A percentile compares a stretch with the other conserved stretches of the same genome.
These are phyloP conservation scores for Nissolia schottii DNA, from an alignment of 306 rosid genomes.

Conservation along the genomic window DNA sequence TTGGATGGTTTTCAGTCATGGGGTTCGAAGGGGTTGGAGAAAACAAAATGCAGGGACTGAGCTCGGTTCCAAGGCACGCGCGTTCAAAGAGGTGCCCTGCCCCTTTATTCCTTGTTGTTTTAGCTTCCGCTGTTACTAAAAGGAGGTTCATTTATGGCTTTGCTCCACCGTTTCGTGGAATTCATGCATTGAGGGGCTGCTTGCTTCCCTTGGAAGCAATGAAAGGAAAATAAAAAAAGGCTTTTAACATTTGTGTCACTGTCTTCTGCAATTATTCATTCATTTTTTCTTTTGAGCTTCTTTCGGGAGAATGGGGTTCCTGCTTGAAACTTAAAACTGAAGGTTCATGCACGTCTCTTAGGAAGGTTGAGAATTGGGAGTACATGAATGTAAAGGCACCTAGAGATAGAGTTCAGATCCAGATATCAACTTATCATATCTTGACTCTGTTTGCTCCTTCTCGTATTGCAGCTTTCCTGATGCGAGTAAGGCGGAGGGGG, in stretches of 20 bases:
- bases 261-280: neutral
- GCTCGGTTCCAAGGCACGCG: conserved; percentile 46
- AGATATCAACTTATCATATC: neutral
- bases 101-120: neutral
- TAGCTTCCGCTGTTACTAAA: conserved; percentile 16
- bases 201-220: conserved; percentile 10
- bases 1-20: conserved; percentile 52
- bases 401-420: neutral
- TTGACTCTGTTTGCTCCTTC: conserved; percentile 23
- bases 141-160: conserved; percentile 19
- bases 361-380: conserved; percentile 14
- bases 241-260: conserved; percentile 23
- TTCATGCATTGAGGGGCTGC: conserved; percentile 18
- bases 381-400: neutral
- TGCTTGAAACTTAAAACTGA: conserved; percentile 18
- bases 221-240: conserved; percentile 25
- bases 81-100: conserved; percentile 79
- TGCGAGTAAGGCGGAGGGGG: conserved; percentile 43
- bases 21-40: conserved; percentile 46
- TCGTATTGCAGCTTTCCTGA: conserved; percentile 62
- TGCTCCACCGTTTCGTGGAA: conserved; percentile 5
- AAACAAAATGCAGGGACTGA: conserved; percentile 37
- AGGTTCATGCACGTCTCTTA: conserved; percentile 9
- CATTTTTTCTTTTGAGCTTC: conserved; percentile 3
- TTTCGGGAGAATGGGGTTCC: conserved; percentile 10